Evolutionary conservation across 164 flowering plant genomes (phyloP).

Genomic region (Paratinospora sagittata): DNA sequence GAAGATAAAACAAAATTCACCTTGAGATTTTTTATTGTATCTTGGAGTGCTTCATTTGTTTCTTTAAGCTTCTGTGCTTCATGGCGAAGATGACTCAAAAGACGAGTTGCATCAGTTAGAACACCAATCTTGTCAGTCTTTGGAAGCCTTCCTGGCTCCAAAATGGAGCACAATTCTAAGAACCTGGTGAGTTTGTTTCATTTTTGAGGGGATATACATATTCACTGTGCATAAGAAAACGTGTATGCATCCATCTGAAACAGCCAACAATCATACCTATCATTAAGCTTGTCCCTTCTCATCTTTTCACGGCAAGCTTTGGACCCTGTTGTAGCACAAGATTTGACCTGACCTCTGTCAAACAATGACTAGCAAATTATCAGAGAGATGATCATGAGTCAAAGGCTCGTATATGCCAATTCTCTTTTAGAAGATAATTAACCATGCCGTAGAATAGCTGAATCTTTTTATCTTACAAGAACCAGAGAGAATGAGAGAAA

Average conservation of each 20-base stretch:
- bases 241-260: neutral
- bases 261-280: constrained; percentile 13
- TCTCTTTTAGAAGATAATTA: neutral
- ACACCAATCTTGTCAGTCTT: too few species aligned
- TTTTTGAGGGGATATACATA: neutral
- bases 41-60: too few species aligned
- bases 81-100: too few species aligned
- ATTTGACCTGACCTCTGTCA: constrained; percentile 18
- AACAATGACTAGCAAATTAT: neutral
- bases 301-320: constrained; percentile 36
- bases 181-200: constrained; percentile 31
- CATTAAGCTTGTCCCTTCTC: too few species aligned
- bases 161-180: too few species aligned
- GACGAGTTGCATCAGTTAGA: too few species aligned
- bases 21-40: too few species aligned
- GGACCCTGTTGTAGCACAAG: constrained; percentile 16
- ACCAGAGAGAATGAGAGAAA: neutral
- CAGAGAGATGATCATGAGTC: neutral
- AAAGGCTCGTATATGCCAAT: neutral
- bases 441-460: neutral
- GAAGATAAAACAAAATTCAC: too few species aligned
- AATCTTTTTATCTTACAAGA: too few species aligned
- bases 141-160: too few species aligned
- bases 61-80: too few species aligned
- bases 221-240: neutral